Evolutionary conservation across 2,329 filamentous ascomycete species (phyloP).

Genomic region (Phyllosticta ampelicida): DNA sequence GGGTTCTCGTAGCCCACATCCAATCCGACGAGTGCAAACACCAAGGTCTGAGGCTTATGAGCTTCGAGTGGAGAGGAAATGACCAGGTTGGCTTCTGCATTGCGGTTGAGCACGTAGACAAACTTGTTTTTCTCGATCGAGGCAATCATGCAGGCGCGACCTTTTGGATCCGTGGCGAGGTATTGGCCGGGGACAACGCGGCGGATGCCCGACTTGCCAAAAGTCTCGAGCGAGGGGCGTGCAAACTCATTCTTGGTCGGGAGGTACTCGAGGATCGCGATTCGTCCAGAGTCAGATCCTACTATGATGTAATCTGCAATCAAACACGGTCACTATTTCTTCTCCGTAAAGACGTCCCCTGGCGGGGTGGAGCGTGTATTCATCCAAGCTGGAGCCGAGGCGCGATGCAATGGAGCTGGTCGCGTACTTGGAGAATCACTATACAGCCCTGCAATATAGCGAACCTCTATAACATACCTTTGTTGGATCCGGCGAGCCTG

Average conservation of each 20-base stretch:
- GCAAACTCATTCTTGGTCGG: slow-evolving; percentile 78
- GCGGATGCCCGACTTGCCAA: slow-evolving; percentile 90
- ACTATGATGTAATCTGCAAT: slow-evolving; percentile 76
- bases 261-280: slow-evolving; percentile 87
- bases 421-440: slow-evolving; percentile 36
- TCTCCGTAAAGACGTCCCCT: background rate
- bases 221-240: slow-evolving; percentile 89
- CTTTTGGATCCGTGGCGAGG: slow-evolving; percentile 88
- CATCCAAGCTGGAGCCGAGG: slow-evolving; percentile 5
- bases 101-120: slow-evolving; percentile 94
- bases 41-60: slow-evolving; percentile 82
- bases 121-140: slow-evolving; percentile 98
- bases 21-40: slow-evolving; percentile 75
- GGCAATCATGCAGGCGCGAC: slow-evolving; percentile 86
- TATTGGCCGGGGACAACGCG: slow-evolving; percentile 94
- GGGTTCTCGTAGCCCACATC: slow-evolving; percentile 97
- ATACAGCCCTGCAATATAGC: slow-evolving; percentile 27
- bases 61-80: slow-evolving; percentile 97
- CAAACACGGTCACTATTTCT: background rate
- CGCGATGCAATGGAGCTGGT: slow-evolving; percentile 20
- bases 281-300: slow-evolving; percentile 88
- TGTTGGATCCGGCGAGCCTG: slow-evolving; percentile 82
- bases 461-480: slow-evolving; percentile 58
- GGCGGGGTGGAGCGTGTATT: slow-evolving; percentile 2
- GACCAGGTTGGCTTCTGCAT: slow-evolving; percentile 85